A percentile compares a stretch with the other conserved stretches of the same genome.
Conservation (phyloP, 2,329 filamentous ascomycete genomes). For the Calonectria henricotiae region DNA sequence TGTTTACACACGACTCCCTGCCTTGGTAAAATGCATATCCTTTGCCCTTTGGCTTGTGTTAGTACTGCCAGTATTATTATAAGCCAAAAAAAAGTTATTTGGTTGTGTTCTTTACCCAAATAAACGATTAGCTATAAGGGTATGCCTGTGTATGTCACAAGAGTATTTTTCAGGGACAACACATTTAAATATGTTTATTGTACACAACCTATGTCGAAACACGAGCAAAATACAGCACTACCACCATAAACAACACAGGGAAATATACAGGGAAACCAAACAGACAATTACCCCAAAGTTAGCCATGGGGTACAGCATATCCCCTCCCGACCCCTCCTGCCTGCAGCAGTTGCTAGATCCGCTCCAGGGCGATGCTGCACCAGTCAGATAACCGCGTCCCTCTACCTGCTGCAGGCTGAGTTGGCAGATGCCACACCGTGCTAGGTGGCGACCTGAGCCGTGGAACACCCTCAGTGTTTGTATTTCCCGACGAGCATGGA, state of each 20-base stretch:
- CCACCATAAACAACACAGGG: not conserved
- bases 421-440: constrained; percentile 35
- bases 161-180: not conserved
- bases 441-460: constrained; percentile 29
- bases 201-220: no score
- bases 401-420: constrained; percentile 38
- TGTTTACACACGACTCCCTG: no score
- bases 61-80: no score
- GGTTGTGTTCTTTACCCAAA: no score
- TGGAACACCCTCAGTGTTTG: constrained; percentile 26
- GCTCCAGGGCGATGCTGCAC: not conserved
- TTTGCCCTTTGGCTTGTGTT: no score
- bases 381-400: not conserved
- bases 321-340: not conserved
- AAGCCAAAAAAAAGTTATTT: no score
- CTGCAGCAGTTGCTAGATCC: not conserved
- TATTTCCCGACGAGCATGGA: constrained; percentile 33
- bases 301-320: constrained; percentile 1
- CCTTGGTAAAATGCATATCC: no score
- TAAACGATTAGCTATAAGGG: no score
- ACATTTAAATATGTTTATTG: not conserved
- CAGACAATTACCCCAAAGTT: not conserved
- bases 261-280: not conserved
- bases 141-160: no score
- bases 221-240: not conserved